These are phyloP conservation scores for Infundibulicybe gibba DNA, from an alignment of 768 basidiomycete genomes.

Conservation along the genomic window DNA sequence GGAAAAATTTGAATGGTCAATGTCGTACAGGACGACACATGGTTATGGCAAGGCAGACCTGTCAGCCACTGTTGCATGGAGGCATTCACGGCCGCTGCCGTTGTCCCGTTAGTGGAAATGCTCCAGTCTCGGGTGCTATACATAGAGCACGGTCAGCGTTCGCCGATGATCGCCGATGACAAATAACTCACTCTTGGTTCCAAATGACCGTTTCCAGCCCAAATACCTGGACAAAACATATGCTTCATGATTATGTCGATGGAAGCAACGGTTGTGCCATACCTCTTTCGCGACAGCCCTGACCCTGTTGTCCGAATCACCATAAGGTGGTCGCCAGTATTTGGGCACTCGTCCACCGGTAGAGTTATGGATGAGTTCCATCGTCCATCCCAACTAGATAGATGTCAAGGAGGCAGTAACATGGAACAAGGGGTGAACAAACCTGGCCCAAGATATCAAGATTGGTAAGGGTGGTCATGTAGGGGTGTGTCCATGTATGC, in stretches of 20 bases:
- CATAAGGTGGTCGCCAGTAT: conserved; percentile 90
- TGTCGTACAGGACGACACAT: background rate
- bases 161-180: background rate
- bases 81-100: conserved; percentile 38
- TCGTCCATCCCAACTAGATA: conserved; percentile 69
- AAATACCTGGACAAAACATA: conserved; percentile 41
- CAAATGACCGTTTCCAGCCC: conserved; percentile 83
- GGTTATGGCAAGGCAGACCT: conserved; percentile 25
- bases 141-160: background rate
- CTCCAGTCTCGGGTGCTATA: conserved; percentile 77
- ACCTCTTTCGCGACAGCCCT: conserved; percentile 82
- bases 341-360: conserved; percentile 67
- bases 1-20: background rate
- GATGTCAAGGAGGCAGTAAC: background rate
- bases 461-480: conserved; percentile 78
- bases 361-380: conserved; percentile 74
- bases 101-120: conserved; percentile 41
- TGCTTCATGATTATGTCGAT: no score
- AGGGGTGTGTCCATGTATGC: conserved; percentile 73
- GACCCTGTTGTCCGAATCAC: conserved; percentile 82
- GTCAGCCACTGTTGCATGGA: conserved; percentile 56
- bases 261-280: background rate
- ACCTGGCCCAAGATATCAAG: conserved; percentile 65
- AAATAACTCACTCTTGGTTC: conserved; percentile 73
- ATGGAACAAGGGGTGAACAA: conserved; percentile 1